Evolutionary conservation across 805 yeast genomes (phyloP), one percentile per base, ranked within the genome.

Genomic region (Saturnispora halmiae): DNA sequence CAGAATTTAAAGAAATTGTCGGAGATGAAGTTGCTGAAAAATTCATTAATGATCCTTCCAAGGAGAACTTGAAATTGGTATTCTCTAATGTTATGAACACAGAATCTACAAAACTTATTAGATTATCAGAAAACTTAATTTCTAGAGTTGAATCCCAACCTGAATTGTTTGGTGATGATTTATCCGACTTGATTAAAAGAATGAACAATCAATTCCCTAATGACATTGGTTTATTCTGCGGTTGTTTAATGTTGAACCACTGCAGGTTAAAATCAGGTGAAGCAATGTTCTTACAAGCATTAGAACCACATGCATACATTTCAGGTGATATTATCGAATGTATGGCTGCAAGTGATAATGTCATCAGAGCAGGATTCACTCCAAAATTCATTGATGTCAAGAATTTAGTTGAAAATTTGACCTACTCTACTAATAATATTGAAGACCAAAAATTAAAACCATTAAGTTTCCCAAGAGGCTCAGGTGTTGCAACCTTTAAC

Each of bases 311-410:
- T 63, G 98, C 98, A 26, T 92, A 92, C 64, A 90, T 92, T 46
- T 73, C 81, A 41, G 99, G 99, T 50, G 97, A 92, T 62, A 92
- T 92, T 51, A 88, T 92, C 56, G 99, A 92, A 69, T 92, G 98
- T 69, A 92, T 92, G 99, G 98, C 98, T 32, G 96, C 98, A 7
- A 81, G 94, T 31, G 99, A 92, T 62, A 92, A 92, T 55, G 99
- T 92, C 43, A 96, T 92, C 37, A 77, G 99, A 62, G 95, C 96
- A 4, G 99, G 98, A 11, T 92, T 92, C 70, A 92, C 99, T n/a
- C 98, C 99, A 47, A 92, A 92, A 63, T 92, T 90, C 69, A 92
- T 90, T 66, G 99, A 92, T 62, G 97, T 92, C 46, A 64, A 78
- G 44, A 86, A 82, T 54, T 75, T 92, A 57, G 96, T 92, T 33